Evolutionary conservation across 345 rosid species (phyloP).

Genomic region (Geranium brycei): DNA sequence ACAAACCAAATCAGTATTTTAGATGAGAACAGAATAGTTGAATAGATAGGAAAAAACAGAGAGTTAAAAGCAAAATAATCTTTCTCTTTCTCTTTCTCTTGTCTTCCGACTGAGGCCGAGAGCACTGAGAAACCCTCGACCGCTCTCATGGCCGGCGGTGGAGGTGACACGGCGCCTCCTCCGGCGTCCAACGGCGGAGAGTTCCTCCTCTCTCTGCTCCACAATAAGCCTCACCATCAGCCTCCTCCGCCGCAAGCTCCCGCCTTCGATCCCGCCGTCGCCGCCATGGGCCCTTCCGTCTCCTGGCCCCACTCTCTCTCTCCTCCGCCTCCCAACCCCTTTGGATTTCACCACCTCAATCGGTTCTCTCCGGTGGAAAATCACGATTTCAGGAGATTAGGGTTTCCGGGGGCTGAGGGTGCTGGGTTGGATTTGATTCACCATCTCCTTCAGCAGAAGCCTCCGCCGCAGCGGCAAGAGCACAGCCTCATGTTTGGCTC

Average conservation of each 20-base stretch:
- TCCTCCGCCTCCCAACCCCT: slow-evolving; percentile 31
- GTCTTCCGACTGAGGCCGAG: too few species aligned
- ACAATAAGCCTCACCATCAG: slow-evolving; percentile 18
- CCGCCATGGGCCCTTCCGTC: slow-evolving; percentile 18
- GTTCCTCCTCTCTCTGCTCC: slow-evolving; percentile 64
- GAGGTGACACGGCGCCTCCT: slow-evolving; percentile 36
- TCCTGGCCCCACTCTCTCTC: slow-evolving; percentile 26
- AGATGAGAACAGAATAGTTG: too few species aligned
- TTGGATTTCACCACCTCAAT: slow-evolving; percentile 39
- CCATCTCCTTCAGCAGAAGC: slow-evolving; percentile 17
- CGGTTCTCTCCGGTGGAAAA: slow-evolving; percentile 2
- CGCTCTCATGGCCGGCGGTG: slow-evolving; percentile 42
- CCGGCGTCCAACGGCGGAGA: slow-evolving; percentile 55
- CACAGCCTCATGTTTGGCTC: slow-evolving; percentile 44
- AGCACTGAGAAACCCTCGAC: too few species aligned
- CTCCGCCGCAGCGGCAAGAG: slow-evolving; percentile 11
- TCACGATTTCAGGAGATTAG: slow-evolving; percentile 34
- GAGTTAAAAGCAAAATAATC: too few species aligned
- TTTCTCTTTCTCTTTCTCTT: too few species aligned
- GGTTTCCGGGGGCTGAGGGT: slow-evolving; percentile 25
- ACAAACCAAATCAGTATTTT: too few species aligned
- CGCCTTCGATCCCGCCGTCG: slow-evolving; percentile 68
- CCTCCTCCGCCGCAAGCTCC: slow-evolving; percentile 13
- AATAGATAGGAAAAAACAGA: too few species aligned
- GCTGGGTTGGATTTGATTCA: slow-evolving; percentile 5